A percentile compares a stretch with the other conserved stretches of the same genome.
phyloP scores from a whole-genome alignment of 2,329 filamentous ascomycete species.

The Diaporthe batatas region DNA sequence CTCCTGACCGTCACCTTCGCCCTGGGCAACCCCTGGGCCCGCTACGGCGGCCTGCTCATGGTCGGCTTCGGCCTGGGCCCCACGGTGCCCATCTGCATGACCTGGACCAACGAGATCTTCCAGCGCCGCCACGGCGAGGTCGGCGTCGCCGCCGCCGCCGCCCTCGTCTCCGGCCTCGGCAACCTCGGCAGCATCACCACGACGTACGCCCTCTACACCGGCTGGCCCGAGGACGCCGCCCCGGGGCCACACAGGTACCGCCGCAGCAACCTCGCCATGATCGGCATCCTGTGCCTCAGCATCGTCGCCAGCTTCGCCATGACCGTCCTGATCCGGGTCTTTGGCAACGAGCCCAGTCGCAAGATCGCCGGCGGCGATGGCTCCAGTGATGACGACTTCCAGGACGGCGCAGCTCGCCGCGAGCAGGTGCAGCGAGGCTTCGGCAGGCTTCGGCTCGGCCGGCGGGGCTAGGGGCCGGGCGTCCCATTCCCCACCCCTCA shows the following conservation, averaged over 20 bases:
- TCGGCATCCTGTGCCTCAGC: slow-evolving; percentile 84
- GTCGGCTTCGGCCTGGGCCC: slow-evolving; percentile 92
- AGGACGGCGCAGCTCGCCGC: slow-evolving; percentile 72
- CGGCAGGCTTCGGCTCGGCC: slow-evolving; percentile 53
- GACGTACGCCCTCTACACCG: slow-evolving; percentile 89
- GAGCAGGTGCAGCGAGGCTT: slow-evolving; percentile 72
- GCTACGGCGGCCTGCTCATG: slow-evolving; percentile 90
- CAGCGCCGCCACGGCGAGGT: slow-evolving; percentile 91
- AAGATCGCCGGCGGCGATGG: slow-evolving; percentile 58
- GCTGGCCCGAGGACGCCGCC: slow-evolving; percentile 83
- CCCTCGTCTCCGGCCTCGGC: slow-evolving; percentile 87
- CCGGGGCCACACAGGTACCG: slow-evolving; percentile 79
- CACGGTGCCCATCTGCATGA: slow-evolving; percentile 93
- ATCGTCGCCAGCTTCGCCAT: slow-evolving; percentile 80
- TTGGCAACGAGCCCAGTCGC: slow-evolving; percentile 66
- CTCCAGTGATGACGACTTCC: slow-evolving; percentile 59
- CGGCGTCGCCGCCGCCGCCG: slow-evolving; percentile 87
- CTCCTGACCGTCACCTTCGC: slow-evolving; percentile 85
- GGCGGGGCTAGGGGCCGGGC: slow-evolving; percentile 42
- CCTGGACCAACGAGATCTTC: slow-evolving; percentile 93
- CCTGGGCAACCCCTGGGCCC: slow-evolving; percentile 78
- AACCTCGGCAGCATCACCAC: slow-evolving; percentile 89
- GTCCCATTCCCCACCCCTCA: neutral
- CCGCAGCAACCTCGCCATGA: slow-evolving; percentile 88
- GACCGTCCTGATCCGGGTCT: slow-evolving; percentile 72